These are phyloP conservation scores for Aspergillus ostianus DNA, from an alignment of 495 filamentous ascomycete genomes.

Conservation along the genomic window DNA sequence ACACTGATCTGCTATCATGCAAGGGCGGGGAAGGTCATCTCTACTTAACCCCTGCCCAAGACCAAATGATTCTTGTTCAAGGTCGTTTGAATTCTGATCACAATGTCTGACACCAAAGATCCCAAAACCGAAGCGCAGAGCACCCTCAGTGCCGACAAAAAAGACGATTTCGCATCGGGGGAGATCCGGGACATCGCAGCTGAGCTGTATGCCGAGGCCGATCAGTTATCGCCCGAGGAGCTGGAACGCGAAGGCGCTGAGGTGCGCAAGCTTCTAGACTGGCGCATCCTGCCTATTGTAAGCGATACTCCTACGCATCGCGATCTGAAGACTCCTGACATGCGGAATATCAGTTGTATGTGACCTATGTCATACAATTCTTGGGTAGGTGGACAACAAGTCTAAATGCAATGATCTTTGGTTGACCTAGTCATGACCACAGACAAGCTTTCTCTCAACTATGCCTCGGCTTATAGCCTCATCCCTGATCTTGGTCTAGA, in stretches of 20 bases:
- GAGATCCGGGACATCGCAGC: slow-evolving; percentile 32
- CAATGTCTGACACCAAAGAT: slow-evolving; percentile 20
- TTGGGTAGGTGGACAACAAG: slow-evolving; percentile 21
- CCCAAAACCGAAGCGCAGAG: slow-evolving; percentile 17
- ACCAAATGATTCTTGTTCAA: neutral
- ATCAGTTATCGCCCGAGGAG: slow-evolving; percentile 32
- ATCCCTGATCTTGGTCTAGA: slow-evolving; percentile 43
- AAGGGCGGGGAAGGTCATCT: neutral
- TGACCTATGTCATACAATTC: slow-evolving; percentile 40
- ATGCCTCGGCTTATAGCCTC: slow-evolving; percentile 40
- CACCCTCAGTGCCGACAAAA: slow-evolving; percentile 20
- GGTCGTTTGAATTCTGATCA: neutral
- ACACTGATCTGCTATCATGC: slow-evolving; percentile 11
- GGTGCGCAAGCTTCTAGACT: slow-evolving; percentile 34
- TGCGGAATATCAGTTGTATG: slow-evolving; percentile 26
- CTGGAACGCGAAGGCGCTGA: slow-evolving; percentile 30
- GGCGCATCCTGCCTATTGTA: slow-evolving; percentile 37
- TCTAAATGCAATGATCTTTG: neutral
- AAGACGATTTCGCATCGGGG: slow-evolving; percentile 21
- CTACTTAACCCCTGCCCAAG: neutral
- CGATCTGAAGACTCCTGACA: neutral
- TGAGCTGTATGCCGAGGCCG: slow-evolving; percentile 30
- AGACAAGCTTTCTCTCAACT: slow-evolving; percentile 42
- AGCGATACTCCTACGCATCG: neutral
- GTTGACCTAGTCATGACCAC: neutral